Conservation (phyloP, 768 basidiomycete genomes). For the Pleurotus tuber-regium region DNA sequence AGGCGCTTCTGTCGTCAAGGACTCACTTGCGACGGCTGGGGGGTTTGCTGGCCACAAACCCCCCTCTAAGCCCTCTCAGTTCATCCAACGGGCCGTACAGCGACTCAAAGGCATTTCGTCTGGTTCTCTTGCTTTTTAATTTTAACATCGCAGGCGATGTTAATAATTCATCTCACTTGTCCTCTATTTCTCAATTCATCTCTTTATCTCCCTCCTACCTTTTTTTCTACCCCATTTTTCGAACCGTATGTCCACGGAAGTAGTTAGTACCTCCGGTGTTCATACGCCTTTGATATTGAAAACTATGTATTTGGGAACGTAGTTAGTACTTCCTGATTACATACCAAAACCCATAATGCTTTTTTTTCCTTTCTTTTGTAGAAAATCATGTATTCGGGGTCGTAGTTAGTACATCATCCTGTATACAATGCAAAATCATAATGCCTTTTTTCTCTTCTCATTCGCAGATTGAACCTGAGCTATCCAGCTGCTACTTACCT, state of each 20-base stretch:
- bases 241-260: not conserved
- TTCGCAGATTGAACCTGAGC: too few species aligned
- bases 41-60: constrained; percentile 14
- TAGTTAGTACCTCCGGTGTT: not conserved
- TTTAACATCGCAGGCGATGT: constrained; percentile 18
- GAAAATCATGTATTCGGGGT: too few species aligned
- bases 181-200: too few species aligned
- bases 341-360: not conserved
- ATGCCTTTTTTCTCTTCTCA: too few species aligned
- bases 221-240: too few species aligned
- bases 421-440: too few species aligned
- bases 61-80: constrained; percentile 24
- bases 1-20: not conserved
- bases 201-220: too few species aligned
- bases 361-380: not conserved
- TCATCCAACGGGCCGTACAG: constrained; percentile 38
- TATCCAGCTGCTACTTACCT: too few species aligned
- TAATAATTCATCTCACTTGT: too few species aligned
- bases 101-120: constrained; percentile 33
- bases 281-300: not conserved
- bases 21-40: not conserved
- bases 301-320: not conserved
- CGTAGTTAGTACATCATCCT: too few species aligned
- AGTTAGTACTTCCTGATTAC: constrained; percentile 6
- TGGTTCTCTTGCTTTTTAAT: constrained; percentile 21